phyloP scores from a whole-genome alignment of 2,329 filamentous ascomycete species.

The Xylariales sp. region DNA sequence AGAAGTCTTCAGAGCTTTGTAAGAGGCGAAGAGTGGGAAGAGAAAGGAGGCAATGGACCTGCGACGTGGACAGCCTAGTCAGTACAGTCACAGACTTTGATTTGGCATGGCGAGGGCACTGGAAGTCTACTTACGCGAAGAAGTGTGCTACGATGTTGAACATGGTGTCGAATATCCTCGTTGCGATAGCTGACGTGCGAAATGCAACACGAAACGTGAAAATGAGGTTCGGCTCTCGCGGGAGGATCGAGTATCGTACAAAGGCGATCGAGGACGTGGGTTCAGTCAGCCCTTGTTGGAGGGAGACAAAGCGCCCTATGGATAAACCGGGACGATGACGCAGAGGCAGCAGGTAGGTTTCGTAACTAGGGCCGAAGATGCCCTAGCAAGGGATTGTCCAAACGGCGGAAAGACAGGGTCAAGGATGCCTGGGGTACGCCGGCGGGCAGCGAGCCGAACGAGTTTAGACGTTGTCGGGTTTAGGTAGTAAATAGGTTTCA shows the following conservation, averaged over 20 bases:
- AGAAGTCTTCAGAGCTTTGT: slow-evolving; percentile 94
- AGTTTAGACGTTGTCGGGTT: slow-evolving; percentile 8
- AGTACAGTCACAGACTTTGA: slow-evolving; percentile 13
- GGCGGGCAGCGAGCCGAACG: neutral
- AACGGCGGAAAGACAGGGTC: neutral
- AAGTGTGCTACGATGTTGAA: slow-evolving; percentile 42
- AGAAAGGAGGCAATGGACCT: slow-evolving; percentile 90
- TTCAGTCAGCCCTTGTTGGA: slow-evolving; percentile 17
- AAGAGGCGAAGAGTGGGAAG: slow-evolving; percentile 95
- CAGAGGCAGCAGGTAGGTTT: neutral
- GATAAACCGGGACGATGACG: slow-evolving; percentile 17
- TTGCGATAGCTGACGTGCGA: neutral
- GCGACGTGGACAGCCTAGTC: slow-evolving; percentile 27
- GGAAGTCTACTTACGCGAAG: slow-evolving; percentile 35
- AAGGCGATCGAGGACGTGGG: neutral
- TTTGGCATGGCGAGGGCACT: neutral
- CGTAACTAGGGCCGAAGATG: slow-evolving; percentile 13
- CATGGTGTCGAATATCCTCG: slow-evolving; percentile 29
- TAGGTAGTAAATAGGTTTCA: slow-evolving; percentile 7
- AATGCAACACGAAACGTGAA: neutral
- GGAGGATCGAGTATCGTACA: neutral
- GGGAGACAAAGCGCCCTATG: slow-evolving; percentile 19
- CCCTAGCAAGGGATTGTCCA: slow-evolving; percentile 13
- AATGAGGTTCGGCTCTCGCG: neutral
- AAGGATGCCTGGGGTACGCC: neutral